phyloP scores from a whole-genome alignment of 2,329 filamentous ascomycete species.

The Neonectria faginata region DNA sequence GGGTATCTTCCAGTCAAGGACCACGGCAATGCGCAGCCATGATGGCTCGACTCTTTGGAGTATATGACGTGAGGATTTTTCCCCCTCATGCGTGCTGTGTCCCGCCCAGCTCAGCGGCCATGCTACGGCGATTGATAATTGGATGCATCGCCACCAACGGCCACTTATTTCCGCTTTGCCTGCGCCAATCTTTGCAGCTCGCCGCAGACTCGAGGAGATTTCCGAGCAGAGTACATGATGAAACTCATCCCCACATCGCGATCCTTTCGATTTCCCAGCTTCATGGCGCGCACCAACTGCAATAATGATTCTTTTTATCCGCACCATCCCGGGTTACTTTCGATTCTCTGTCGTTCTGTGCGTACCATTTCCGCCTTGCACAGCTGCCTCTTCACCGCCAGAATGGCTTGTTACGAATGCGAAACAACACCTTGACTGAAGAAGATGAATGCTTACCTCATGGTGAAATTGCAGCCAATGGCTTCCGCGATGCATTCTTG shows the following conservation, averaged over 20 bases:
- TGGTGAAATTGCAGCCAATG: neutral
- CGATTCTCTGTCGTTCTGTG: neutral
- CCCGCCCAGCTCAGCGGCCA: constrained; percentile 6
- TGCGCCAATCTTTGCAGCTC: constrained; percentile 6
- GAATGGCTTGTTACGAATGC: neutral
- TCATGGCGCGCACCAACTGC: constrained; percentile 26
- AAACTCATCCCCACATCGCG: constrained; percentile 10
- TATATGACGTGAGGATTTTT: constrained; percentile 44
- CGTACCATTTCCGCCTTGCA: neutral
- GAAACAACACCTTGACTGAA: neutral
- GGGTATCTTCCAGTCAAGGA: constrained; percentile 11
- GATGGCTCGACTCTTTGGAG: constrained; percentile 28
- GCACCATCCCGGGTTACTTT: constrained; percentile 11
- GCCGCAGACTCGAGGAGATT: neutral
- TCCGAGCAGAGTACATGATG: constrained; percentile 12
- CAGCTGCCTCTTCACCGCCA: constrained; percentile 8
- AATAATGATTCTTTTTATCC: constrained; percentile 20
- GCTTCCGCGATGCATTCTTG: neutral
- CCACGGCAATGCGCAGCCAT: constrained; percentile 14
- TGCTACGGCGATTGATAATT: constrained; percentile 25
- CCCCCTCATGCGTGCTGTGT: constrained; percentile 15
- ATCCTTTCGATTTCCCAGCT: constrained; percentile 21
- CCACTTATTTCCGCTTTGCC: constrained; percentile 24
- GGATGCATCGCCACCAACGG: constrained; percentile 25
- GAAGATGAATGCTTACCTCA: neutral